Evolutionary conservation across 192 early-diverging fungal species (phyloP), one percentile per base, ranked within the genome.

Genomic region (Borealophlyctis nickersoniae): DNA sequence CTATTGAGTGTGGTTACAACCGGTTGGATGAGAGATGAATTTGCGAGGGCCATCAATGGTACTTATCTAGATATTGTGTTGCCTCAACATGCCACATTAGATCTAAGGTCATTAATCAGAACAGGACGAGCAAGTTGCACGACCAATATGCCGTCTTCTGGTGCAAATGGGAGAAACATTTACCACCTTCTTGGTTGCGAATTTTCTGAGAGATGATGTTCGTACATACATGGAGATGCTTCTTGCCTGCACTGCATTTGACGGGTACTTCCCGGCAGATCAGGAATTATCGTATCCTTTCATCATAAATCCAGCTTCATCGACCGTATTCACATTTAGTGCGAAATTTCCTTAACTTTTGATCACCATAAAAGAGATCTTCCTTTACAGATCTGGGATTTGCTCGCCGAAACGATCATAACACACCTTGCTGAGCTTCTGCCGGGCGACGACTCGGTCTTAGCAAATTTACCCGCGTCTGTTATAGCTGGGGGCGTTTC

Each of bases 271-370:
- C 36, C 64, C 58, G 1, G 65, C 69, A 23, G 77, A 79, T 27
- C 72, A 79, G 58, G 72, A 73, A 26, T 14, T 79, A 9, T 68
- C 74, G 74, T 78, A 74, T 45, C 60, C n/a, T 58, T 9, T 11
- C 60, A 49, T 53, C 23, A 9, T n/a, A n/a, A n/a, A n/a, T 16
- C 24, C 52, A 19, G 16, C n/a, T 53, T 53, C 52, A 7, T 53
- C 7, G 52, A 53, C 52, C 9, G 13, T 53, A 14, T 7, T 53
- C 13, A 53, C 11, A 24, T 24, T 53, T 23, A 19, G 16, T 53
- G 13, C 11, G n/a, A n/a, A n/a, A n/a, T n/a, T n/a, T n/a, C 24
- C 26, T 14, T 2, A 26, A 55, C 1, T 0, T 55, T 55, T 2
- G 1, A 27, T 55, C 24, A 26, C 30, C 14, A 14, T 1, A 24